Evolutionary conservation across 345 rosid species (phyloP), one percentile per base, ranked within the genome.

Genomic region (Rhodamnia rubescens): DNA sequence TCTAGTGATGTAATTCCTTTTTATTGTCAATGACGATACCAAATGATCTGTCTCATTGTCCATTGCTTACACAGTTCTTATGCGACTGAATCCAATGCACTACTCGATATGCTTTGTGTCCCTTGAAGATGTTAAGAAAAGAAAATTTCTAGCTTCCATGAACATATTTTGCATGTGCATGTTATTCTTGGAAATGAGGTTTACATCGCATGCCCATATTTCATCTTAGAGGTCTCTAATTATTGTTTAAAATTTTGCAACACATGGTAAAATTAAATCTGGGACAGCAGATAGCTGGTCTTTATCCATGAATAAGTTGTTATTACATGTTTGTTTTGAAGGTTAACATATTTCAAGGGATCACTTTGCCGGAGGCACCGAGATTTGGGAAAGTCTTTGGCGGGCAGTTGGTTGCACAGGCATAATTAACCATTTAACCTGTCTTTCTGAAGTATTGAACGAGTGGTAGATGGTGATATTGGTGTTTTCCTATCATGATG

Each of bases 331-430:
- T 83, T 89, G 82, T 86, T 85, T 84, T 90, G 86, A 89, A 97
- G 99, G 93, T 93, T 52, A 96, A 96, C 88, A 86, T 97, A 86
- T 97, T 97, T 92, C 93, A 86, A 84, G 99, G 99, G 78, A 86
- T 95, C 85, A 95, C 99, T 51, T 90, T 93, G 89, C 97, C 98
- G 53, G 96, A 94, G 87, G 99, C 99, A 85, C 98, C 98, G 47
- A 93, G 55, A 83, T 97, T 94, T 88, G 99, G 98, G 42, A 96
- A 94, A 88, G 98, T 97, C 82, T 97, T 96, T 85, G 99, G 99
- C 80, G 99, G 99, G 86, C 99, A 97, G 90, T 92, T 97, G 74
- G 86, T 95, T 54, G 99, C 98, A 85, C 99, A 97, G 98, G 99
- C 88, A 90, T 86, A 86, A 32, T 56, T 83, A 82, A 50, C 36